These are phyloP conservation scores for Aspergillus terreus DNA, from an alignment of 2,329 filamentous ascomycete species.

Conservation along the genomic window DNA sequence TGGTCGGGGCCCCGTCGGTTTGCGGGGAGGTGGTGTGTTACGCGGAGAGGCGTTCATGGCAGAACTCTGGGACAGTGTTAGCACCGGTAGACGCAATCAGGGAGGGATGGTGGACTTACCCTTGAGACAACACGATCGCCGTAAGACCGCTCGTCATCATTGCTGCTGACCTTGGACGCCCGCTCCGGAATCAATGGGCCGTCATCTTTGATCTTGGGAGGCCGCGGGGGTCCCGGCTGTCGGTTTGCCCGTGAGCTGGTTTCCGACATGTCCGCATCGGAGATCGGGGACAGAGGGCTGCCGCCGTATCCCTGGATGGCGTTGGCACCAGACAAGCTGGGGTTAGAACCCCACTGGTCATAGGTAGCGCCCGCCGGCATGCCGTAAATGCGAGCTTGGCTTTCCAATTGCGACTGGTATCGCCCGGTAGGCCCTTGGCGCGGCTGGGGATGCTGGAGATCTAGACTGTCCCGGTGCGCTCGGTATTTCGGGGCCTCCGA, in stretches of 20 bases:
- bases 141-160: slow-evolving; percentile 35
- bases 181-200: slow-evolving; percentile 57
- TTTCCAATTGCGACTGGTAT: slow-evolving; percentile 60
- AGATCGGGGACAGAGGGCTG: slow-evolving; percentile 44
- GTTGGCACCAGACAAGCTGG: slow-evolving; percentile 34
- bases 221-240: slow-evolving; percentile 44
- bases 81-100: not conserved
- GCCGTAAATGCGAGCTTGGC: slow-evolving; percentile 54
- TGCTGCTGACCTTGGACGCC: slow-evolving; percentile 35
- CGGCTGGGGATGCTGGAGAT: slow-evolving; percentile 63
- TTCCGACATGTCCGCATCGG: slow-evolving; percentile 45
- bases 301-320: slow-evolving; percentile 34
- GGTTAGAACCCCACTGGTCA: slow-evolving; percentile 45
- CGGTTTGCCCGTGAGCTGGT: slow-evolving; percentile 29
- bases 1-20: slow-evolving; percentile 48
- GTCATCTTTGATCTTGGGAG: slow-evolving; percentile 54
- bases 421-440: slow-evolving; percentile 59
- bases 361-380: slow-evolving; percentile 21
- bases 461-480: slow-evolving; percentile 60
- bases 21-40: slow-evolving; percentile 35
- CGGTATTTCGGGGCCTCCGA: slow-evolving; percentile 61
- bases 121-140: slow-evolving; percentile 40
- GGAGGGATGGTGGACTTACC: slow-evolving; percentile 20
- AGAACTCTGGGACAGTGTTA: slow-evolving; percentile 23
- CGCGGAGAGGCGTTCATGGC: slow-evolving; percentile 32